phyloP scores from a whole-genome alignment of 2,329 filamentous ascomycete genomes.

The Exophiala spinifera region DNA sequence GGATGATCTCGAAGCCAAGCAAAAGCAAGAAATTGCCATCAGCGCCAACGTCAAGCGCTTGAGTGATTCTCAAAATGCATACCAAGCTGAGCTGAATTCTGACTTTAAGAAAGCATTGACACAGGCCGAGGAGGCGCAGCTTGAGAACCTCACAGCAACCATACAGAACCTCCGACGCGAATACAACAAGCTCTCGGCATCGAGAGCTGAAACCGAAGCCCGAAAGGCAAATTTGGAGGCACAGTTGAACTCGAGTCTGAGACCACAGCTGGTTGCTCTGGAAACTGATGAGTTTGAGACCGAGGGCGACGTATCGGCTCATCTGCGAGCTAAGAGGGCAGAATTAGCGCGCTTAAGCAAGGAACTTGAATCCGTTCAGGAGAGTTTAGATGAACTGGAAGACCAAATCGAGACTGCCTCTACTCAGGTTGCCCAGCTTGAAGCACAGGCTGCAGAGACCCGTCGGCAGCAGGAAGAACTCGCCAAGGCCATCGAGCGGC shows the following conservation, averaged over 20 bases:
- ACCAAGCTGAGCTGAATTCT: conserved; percentile 75
- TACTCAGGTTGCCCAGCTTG: conserved; percentile 55
- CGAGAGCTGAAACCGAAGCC: conserved; percentile 72
- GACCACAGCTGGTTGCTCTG: conserved; percentile 82
- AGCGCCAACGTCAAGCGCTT: conserved; percentile 73
- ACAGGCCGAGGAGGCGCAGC: conserved; percentile 73
- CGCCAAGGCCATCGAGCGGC: conserved; percentile 72
- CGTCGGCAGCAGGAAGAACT: conserved; percentile 73
- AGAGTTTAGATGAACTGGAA: conserved; percentile 72
- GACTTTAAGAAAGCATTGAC: conserved; percentile 91
- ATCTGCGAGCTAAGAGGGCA: conserved; percentile 72
- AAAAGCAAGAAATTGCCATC: conserved; percentile 62
- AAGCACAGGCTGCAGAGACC: conserved; percentile 60
- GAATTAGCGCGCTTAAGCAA: conserved; percentile 77
- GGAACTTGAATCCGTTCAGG: conserved; percentile 63
- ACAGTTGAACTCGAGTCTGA: conserved; percentile 83
- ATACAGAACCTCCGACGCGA: conserved; percentile 74
- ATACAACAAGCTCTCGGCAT: conserved; percentile 70
- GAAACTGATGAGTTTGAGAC: conserved; percentile 70
- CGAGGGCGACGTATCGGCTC: conserved; percentile 52
- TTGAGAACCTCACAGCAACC: conserved; percentile 66
- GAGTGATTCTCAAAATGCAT: conserved; percentile 69
- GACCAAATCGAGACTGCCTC: conserved; percentile 62
- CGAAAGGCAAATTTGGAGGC: conserved; percentile 81
- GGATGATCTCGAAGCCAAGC: conserved; percentile 70